Percentiles rank a stretch among this genome's conserved stretches.
Conservation (phyloP, 1,284 basidiomycete genomes). For the Phellopilus nigrolimitatus region DNA sequence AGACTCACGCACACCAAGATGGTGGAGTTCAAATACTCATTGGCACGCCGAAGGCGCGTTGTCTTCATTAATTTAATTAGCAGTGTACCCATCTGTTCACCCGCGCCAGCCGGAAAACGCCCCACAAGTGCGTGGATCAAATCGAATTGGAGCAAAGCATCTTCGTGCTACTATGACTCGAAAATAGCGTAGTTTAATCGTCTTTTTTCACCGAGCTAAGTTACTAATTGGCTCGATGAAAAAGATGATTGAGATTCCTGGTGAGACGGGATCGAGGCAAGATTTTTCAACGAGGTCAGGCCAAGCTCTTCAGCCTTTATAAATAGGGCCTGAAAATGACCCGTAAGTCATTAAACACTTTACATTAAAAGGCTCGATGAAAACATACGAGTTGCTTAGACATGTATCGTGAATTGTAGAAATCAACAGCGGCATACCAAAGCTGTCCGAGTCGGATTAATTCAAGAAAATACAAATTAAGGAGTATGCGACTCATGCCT, state of each 20-base stretch:
- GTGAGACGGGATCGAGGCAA: background rate
- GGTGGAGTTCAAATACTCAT: constrained; percentile 1
- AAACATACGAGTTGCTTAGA: constrained; percentile 31
- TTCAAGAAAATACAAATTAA: background rate
- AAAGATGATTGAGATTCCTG: background rate
- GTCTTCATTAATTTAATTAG: constrained; percentile 8
- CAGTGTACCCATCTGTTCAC: background rate
- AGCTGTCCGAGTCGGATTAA: constrained; percentile 25
- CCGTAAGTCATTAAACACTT: too few species aligned
- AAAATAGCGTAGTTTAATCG: too few species aligned
- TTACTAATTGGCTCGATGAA: background rate
- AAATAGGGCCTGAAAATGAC: background rate
- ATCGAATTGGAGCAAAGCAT: too few species aligned
- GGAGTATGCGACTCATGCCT: constrained; percentile 22
- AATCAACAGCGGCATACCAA: constrained; percentile 35
- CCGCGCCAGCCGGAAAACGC: background rate
- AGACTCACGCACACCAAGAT: background rate
- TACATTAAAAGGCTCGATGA: too few species aligned
- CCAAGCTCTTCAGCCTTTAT: background rate
- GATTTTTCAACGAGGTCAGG: background rate
- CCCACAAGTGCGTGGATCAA: background rate
- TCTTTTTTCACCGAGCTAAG: too few species aligned
- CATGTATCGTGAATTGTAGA: constrained; percentile 29
- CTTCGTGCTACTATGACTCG: too few species aligned
- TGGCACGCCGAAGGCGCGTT: constrained; percentile 8